A percentile compares a stretch with the other conserved stretches of the same genome.
Conservation (phyloP, 495 filamentous ascomycete species). For the Podospora anserina region DNA sequence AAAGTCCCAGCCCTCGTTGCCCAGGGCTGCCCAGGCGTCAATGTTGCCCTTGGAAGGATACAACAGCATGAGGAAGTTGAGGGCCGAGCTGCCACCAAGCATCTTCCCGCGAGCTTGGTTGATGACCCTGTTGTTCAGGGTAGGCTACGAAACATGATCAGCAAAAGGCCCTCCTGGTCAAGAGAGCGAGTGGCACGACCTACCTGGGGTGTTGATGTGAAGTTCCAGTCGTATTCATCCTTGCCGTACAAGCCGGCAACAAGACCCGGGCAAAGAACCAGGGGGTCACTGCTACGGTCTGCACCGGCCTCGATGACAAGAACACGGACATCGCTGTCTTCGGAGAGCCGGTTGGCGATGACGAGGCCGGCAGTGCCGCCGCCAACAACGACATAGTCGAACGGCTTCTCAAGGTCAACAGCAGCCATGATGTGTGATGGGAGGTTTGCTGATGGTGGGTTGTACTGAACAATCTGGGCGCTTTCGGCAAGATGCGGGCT, state of each 20-base stretch:
- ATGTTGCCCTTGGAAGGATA: conserved; percentile 44
- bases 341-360: conserved; percentile 60
- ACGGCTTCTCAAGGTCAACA: conserved; percentile 34
- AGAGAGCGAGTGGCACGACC: conserved; percentile 5
- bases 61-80: conserved; percentile 54
- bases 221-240: conserved; percentile 55
- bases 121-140: conserved; percentile 34
- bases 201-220: conserved; percentile 50
- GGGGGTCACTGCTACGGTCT: conserved; percentile 44
- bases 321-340: conserved; percentile 41
- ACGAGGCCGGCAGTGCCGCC: conserved; percentile 88
- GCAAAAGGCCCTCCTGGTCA: background rate
- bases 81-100: conserved; percentile 54
- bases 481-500: background rate
- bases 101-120: conserved; percentile 50
- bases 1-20: conserved; percentile 54
- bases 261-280: conserved; percentile 47
- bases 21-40: conserved; percentile 54
- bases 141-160: conserved; percentile 22
- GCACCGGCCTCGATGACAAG: conserved; percentile 56
- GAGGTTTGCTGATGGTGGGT: background rate
- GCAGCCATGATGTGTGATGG: conserved; percentile 7
- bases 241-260: conserved; percentile 46
- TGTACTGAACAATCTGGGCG: background rate
- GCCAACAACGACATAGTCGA: conserved; percentile 83